Percentiles rank a stretch among this genome's conserved stretches.
These are phyloP conservation scores for Aristolochia fimbriata DNA, from an alignment of 164 flowering plant genomes.

Conservation along the genomic window DNA sequence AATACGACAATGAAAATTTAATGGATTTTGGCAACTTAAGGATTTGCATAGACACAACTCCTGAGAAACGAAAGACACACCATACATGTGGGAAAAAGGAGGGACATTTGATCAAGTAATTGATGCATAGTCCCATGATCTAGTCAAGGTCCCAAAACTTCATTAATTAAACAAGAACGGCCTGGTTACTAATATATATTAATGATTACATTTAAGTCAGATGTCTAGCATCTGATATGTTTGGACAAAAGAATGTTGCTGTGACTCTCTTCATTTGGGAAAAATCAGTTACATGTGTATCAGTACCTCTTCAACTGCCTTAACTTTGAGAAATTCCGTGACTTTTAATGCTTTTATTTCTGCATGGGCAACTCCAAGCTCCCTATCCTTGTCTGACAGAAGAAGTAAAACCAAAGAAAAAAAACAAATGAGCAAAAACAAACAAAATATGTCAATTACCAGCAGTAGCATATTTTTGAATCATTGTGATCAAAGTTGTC, in stretches of 20 bases:
- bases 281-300: background rate
- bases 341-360: conserved; percentile 68
- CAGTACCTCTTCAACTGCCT: conserved; percentile 73
- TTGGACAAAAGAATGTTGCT: background rate
- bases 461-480: background rate
- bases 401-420: background rate
- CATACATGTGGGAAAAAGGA: background rate
- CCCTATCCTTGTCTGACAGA: conserved; percentile 46
- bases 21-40: background rate
- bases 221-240: background rate
- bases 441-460: background rate
- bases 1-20: conserved; percentile 5
- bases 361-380: conserved; percentile 38
- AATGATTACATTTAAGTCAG: background rate
- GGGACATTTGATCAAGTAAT: no score
- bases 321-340: conserved; percentile 55
- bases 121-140: no score
- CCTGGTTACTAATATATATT: background rate
- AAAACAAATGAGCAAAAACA: background rate
- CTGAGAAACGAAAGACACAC: background rate
- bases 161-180: background rate
- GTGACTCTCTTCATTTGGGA: background rate
- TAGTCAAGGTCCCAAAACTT: no score
- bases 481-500: background rate
- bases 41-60: no score